Percentiles rank a stretch among this genome's conserved stretches.
Conservation (phyloP, 257 asterid genomes). For the Fraxinus cuspidata region DNA sequence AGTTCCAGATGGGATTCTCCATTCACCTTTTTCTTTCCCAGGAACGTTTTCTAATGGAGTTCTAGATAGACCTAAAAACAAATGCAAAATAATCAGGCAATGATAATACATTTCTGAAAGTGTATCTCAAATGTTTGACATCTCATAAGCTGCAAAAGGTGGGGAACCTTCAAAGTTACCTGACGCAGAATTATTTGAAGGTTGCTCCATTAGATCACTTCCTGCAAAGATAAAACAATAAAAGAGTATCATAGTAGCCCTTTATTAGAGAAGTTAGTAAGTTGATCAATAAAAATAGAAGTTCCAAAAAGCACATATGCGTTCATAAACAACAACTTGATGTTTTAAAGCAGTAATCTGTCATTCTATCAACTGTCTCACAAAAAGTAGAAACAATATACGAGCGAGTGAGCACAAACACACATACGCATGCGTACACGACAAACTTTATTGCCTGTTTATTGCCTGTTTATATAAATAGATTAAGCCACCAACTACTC, state of each 20-base stretch:
- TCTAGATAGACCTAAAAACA: conserved; percentile 36
- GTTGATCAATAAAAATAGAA: background rate
- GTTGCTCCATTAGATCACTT: conserved; percentile 49
- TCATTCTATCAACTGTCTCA: background rate
- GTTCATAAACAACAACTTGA: background rate
- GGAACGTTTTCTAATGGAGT: conserved; percentile 31
- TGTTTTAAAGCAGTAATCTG: background rate
- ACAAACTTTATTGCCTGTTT: background rate
- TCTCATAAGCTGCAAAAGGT: conserved; percentile 2
- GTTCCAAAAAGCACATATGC: background rate
- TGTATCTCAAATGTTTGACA: conserved; percentile 13
- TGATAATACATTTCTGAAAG: conserved; percentile 7
- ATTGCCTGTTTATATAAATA: background rate
- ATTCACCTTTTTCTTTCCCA: conserved; percentile 47
- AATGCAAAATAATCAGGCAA: conserved; percentile 5
- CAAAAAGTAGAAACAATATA: too few relatives aligned
- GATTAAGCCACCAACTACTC: conserved; percentile 12
- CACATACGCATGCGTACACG: background rate
- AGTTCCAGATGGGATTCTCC: conserved; percentile 56
- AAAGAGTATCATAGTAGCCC: conserved; percentile 12
- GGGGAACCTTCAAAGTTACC: conserved; percentile 33
- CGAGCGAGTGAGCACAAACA: background rate
- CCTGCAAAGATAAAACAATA: conserved; percentile 31
- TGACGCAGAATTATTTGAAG: conserved; percentile 28
- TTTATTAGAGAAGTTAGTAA: conserved; percentile 6